phyloP scores from a whole-genome alignment of 768 basidiomycete species.

The Russula sp. region DNA sequence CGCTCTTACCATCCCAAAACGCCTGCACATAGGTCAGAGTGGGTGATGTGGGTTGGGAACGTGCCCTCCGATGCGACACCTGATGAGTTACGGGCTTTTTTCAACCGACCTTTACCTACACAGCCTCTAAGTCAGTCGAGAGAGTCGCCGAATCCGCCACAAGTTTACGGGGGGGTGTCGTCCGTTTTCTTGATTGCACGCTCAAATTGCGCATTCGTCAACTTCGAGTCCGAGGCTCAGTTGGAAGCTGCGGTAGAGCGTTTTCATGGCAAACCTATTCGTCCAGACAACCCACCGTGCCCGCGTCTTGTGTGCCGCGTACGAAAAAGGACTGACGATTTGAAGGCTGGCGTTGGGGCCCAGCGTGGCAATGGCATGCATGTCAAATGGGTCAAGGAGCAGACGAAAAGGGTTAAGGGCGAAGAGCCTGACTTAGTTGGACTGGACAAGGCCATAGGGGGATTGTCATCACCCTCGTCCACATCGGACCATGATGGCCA shows the following conservation, averaged over 20 bases:
- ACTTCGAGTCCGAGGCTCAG: slow-evolving; percentile 64
- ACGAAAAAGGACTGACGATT: slow-evolving; percentile 76
- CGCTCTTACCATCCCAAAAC: slow-evolving; percentile 67
- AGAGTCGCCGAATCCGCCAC: slow-evolving; percentile 20
- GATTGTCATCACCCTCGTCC: slow-evolving; percentile 37
- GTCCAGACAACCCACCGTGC: slow-evolving; percentile 69
- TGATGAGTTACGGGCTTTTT: slow-evolving; percentile 85
- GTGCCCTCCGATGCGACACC: slow-evolving; percentile 79
- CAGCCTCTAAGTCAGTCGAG: slow-evolving; percentile 14
- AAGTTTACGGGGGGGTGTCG: slow-evolving; percentile 53
- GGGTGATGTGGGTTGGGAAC: slow-evolving; percentile 98
- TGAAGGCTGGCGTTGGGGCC: slow-evolving; percentile 85
- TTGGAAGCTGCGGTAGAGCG: slow-evolving; percentile 63
- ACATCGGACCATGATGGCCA: slow-evolving; percentile 42
- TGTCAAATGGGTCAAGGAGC: slow-evolving; percentile 70
- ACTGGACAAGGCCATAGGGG: slow-evolving; percentile 28
- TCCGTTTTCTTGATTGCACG: slow-evolving; percentile 92
- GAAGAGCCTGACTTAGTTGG: slow-evolving; percentile 19
- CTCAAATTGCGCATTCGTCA: slow-evolving; percentile 94
- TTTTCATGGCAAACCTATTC: slow-evolving; percentile 71
- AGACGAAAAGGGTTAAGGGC: slow-evolving; percentile 41
- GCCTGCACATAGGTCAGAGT: slow-evolving; percentile 74
- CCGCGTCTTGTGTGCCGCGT: slow-evolving; percentile 80
- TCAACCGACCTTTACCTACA: slow-evolving; percentile 44
- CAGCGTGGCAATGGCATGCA: slow-evolving; percentile 89